A percentile compares a stretch with the other conserved stretches of the same genome.
These are phyloP conservation scores for Citrus cavaleriei DNA, from an alignment of 345 rosid species.

Conservation along the genomic window DNA sequence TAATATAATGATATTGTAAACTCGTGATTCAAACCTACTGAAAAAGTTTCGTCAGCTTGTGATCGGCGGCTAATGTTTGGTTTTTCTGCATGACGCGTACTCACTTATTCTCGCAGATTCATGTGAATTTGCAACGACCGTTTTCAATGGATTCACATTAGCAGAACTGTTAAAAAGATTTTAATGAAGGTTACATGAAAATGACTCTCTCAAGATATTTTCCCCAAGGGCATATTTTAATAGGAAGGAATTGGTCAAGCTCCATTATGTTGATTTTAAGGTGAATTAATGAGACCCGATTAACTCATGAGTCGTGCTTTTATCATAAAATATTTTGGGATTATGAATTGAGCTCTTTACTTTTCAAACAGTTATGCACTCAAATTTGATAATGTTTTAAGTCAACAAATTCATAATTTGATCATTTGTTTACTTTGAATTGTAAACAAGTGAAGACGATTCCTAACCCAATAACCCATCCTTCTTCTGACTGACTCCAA, in stretches of 20 bases:
- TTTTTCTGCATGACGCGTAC: neutral
- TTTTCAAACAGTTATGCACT: neutral
- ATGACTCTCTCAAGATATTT: slow-evolving; percentile 11
- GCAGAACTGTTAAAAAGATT: neutral
- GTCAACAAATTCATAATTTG: no score
- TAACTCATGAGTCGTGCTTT: neutral
- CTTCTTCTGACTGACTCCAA: neutral
- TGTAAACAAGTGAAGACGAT: neutral
- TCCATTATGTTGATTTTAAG: neutral
- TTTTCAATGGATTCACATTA: neutral
- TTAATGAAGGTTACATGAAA: neutral
- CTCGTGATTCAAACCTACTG: neutral
- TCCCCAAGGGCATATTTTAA: neutral
- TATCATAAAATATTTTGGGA: neutral
- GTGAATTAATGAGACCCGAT: neutral
- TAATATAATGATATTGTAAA: neutral
- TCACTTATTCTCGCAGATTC: neutral
- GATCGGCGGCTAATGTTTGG: neutral
- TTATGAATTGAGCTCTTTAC: neutral
- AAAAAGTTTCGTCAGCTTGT: neutral
- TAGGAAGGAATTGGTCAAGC: neutral
- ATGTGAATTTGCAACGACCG: slow-evolving; percentile 3
- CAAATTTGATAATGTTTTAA: neutral
- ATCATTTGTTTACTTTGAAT: neutral
- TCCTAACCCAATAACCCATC: neutral